These are phyloP conservation scores for Talaromyces rugulosus DNA, from an alignment of 2,329 filamentous ascomycete species.

Conservation along the genomic window DNA sequence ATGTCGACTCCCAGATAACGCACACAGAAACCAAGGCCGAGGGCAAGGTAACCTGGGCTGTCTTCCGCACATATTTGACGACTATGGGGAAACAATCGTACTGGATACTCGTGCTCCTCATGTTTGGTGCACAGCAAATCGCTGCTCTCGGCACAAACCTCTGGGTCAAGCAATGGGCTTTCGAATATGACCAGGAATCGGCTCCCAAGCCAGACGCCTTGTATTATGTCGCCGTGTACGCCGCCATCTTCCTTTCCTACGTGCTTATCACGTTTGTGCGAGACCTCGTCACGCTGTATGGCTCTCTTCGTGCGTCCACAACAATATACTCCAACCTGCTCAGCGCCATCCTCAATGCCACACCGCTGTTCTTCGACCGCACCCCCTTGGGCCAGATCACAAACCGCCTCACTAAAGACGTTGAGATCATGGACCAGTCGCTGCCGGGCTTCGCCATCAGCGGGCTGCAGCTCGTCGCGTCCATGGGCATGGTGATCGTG, in stretches of 20 bases:
- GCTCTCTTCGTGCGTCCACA: neutral
- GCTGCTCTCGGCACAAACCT: conserved; percentile 1
- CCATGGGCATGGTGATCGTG: neutral
- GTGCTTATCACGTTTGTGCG: neutral
- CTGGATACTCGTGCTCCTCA: neutral
- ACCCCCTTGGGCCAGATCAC: conserved; percentile 2
- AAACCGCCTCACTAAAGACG: conserved; percentile 1
- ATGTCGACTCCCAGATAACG: neutral
- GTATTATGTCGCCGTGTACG: conserved; percentile 1
- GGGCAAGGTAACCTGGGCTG: neutral
- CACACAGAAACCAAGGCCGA: conserved; percentile 4
- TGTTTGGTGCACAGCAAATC: conserved; percentile 1
- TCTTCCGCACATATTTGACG: conserved; percentile 1
- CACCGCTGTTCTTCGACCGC: neutral
- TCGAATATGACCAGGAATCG: conserved; percentile 1
- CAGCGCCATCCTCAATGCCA: neutral
- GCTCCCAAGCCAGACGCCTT: neutral
- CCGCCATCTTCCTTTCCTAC: neutral
- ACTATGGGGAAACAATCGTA: neutral
- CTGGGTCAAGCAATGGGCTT: conserved; percentile 8
- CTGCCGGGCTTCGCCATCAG: conserved; percentile 1
- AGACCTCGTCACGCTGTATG: neutral
- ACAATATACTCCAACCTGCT: neutral
- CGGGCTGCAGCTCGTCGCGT: neutral
- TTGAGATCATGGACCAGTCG: conserved; percentile 5